A percentile compares a stretch with the other conserved stretches of the same genome.
phyloP scores from a whole-genome alignment of 2,329 filamentous ascomycete genomes.

The Atkinsonella texensis region DNA sequence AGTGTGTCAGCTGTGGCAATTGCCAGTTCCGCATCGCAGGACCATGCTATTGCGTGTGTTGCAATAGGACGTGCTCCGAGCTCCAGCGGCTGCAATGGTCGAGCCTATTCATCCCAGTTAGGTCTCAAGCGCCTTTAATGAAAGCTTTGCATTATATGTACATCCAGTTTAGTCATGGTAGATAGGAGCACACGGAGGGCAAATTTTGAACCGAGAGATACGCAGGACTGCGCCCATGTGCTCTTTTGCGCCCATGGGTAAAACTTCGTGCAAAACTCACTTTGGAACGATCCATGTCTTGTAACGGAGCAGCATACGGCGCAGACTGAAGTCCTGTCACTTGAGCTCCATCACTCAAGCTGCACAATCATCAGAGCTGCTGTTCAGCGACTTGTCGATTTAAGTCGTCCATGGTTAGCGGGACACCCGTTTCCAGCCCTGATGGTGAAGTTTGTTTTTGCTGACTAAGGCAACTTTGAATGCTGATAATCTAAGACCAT shows the following conservation, averaged over 20 bases:
- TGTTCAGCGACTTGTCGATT: neutral
- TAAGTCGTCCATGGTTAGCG: neutral
- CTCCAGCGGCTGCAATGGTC: slow-evolving; percentile 34
- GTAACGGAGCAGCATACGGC: neutral
- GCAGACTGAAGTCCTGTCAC: neutral
- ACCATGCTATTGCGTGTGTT: slow-evolving; percentile 36
- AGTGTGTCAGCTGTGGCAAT: slow-evolving; percentile 44
- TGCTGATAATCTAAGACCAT: too few relatives aligned
- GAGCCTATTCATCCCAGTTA: slow-evolving; percentile 19
- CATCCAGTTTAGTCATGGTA: too few relatives aligned
- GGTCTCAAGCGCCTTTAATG: neutral
- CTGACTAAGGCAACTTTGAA: neutral
- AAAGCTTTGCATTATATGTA: neutral
- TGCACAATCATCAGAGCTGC: too few relatives aligned
- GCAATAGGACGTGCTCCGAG: slow-evolving; percentile 32
- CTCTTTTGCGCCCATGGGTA: too few relatives aligned
- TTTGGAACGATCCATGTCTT: slow-evolving; percentile 2
- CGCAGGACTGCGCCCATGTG: neutral
- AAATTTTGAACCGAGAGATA: neutral
- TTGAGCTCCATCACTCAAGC: neutral
- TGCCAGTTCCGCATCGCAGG: slow-evolving; percentile 44
- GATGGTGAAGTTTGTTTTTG: neutral
- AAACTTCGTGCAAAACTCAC: neutral
- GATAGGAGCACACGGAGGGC: too few relatives aligned
- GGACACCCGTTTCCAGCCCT: neutral